Conservation (phyloP, 1,284 basidiomycete species). For the Termitomyces sp. region DNA sequence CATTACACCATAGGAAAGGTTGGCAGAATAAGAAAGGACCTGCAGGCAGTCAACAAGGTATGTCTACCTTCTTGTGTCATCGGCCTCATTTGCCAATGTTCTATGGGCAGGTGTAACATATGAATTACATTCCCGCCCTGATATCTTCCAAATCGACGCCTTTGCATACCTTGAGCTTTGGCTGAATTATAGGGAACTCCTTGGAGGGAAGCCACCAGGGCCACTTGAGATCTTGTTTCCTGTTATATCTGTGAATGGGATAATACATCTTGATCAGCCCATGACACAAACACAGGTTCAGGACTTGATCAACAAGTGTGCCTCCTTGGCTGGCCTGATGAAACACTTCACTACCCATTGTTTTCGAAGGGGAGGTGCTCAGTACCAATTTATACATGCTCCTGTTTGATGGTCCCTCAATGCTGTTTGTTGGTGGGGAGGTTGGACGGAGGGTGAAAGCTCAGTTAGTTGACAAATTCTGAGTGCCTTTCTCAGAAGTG, state of each 20-base stretch:
- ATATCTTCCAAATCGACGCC: neutral
- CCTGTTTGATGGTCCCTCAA: constrained; percentile 30
- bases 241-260: neutral
- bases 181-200: neutral
- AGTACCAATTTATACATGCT: constrained; percentile 35
- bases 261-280: neutral
- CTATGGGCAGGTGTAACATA: neutral
- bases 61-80: no score
- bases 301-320: neutral
- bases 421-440: constrained; percentile 36
- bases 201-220: neutral
- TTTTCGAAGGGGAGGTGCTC: constrained; percentile 30
- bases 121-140: neutral
- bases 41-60: no score
- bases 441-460: constrained; percentile 34
- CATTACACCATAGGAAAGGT: neutral
- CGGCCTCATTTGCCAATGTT: no score
- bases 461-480: constrained; percentile 6
- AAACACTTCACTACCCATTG: constrained; percentile 30
- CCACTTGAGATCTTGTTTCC: constrained; percentile 1
- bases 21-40: neutral
- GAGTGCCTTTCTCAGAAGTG: no score
- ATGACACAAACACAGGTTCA: neutral
- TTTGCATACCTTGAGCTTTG: neutral
- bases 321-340: constrained; percentile 15